Percentiles rank a stretch among this genome's conserved stretches.
phyloP scores from a whole-genome alignment of 495 filamentous ascomycete genomes.

The Melanomma pulvis-pyrius region DNA sequence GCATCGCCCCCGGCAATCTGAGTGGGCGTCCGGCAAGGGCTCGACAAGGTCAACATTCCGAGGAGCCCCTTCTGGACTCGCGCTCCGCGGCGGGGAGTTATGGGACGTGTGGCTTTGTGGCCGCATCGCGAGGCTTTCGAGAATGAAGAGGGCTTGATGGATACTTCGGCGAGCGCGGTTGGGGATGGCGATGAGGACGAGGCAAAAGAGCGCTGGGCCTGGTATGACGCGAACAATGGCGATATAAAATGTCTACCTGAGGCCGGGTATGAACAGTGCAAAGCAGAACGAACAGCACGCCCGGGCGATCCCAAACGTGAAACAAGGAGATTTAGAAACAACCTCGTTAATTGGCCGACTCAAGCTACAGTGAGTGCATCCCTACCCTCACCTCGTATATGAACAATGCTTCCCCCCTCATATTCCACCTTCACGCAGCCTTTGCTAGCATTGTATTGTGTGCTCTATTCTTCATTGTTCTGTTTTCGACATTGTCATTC shows the following conservation, averaged over 20 bases:
- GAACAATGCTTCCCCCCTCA: constrained; percentile 20
- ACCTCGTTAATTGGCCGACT: constrained; percentile 2
- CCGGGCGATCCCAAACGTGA: constrained; percentile 31
- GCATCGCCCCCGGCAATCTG: constrained; percentile 4
- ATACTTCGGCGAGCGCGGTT: constrained; percentile 14
- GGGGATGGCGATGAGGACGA: constrained; percentile 13
- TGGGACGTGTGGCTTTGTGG: constrained; percentile 20
- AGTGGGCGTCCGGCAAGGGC: constrained; percentile 11
- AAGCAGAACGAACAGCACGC: constrained; percentile 19
- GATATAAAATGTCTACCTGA: constrained; percentile 35
- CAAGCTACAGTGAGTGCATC: constrained; percentile 16
- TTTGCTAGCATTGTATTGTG: constrained; percentile 11
- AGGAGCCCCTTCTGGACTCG: constrained; percentile 22
- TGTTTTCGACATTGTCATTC: constrained; percentile 32
- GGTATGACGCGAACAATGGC: constrained; percentile 15
- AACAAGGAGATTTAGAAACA: constrained; percentile 38
- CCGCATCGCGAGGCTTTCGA: constrained; percentile 29
- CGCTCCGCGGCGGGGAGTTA: constrained; percentile 17
- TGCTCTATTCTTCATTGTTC: constrained; percentile 17
- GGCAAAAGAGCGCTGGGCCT: constrained; percentile 22
- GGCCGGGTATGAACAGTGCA: constrained; percentile 6
- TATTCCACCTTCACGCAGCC: constrained; percentile 18
- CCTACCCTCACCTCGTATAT: constrained; percentile 27
- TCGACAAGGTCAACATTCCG: constrained; percentile 35
- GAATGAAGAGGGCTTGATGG: constrained; percentile 30